Conservation (phyloP, 257 asterid genomes). For the Fraxinus americana region DNA sequence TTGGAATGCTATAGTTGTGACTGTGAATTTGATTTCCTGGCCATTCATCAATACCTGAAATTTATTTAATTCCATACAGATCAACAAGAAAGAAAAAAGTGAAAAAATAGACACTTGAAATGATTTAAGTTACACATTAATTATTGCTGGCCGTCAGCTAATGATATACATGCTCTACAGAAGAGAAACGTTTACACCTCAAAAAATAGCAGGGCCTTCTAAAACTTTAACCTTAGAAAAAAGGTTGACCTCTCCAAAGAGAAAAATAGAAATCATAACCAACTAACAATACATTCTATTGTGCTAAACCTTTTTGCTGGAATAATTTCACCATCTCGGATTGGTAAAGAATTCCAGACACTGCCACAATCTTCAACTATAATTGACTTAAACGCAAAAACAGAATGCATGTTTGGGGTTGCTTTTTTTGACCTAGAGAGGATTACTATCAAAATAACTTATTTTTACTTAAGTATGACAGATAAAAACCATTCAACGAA, state of each 20-base stretch:
- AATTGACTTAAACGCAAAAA: too few relatives aligned
- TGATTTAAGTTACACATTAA: neutral
- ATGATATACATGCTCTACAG: neutral
- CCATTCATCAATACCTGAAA: slow-evolving; percentile 82
- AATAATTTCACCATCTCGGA: neutral
- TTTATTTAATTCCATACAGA: neutral
- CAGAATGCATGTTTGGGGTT: too few relatives aligned
- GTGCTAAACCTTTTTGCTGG: neutral
- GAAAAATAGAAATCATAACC: neutral
- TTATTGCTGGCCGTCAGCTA: neutral
- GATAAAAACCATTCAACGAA: too few relatives aligned
- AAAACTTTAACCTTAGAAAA: neutral
- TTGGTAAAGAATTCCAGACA: neutral
- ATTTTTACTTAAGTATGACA: neutral
- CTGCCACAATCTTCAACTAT: neutral
- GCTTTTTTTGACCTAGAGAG: neutral
- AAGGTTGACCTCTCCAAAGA: neutral
- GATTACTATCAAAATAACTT: neutral
- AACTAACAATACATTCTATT: neutral
- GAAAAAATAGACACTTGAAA: neutral
- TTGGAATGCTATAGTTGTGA: slow-evolving; percentile 93
- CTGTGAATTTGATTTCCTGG: slow-evolving; percentile 94
- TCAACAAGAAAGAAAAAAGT: neutral
- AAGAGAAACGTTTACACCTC: neutral
- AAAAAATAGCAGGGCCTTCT: neutral